Evolutionary conservation across 768 basidiomycete species (phyloP).

Genomic region (Asterophora lycoperdoides): DNA sequence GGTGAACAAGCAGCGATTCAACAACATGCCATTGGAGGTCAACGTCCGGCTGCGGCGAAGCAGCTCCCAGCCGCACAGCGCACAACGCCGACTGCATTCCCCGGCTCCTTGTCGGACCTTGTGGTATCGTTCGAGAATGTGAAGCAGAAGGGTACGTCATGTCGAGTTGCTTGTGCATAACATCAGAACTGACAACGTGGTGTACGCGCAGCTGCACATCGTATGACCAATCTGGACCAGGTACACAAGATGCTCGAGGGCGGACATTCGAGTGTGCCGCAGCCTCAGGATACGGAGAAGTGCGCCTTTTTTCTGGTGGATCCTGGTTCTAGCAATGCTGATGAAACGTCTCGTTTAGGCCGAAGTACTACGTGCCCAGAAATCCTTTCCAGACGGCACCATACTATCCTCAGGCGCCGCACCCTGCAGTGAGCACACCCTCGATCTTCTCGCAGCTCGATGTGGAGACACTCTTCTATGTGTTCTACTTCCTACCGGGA

Average conservation of each 20-base stretch:
- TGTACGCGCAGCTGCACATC: constrained; percentile 54
- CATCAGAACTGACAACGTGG: constrained; percentile 3
- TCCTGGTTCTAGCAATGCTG: constrained; percentile 5
- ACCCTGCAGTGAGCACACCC: constrained; percentile 75
- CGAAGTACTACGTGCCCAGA: constrained; percentile 93
- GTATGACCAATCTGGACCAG: constrained; percentile 83
- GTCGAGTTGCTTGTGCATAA: background rate
- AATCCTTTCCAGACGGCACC: constrained; percentile 88
- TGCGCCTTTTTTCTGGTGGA: constrained; percentile 29
- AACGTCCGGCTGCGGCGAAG: constrained; percentile 51
- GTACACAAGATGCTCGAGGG: constrained; percentile 92
- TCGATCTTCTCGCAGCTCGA: constrained; percentile 88
- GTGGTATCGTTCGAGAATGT: constrained; percentile 94
- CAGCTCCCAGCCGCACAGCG: constrained; percentile 39
- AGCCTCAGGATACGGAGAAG: constrained; percentile 96
- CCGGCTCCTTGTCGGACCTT: constrained; percentile 85
- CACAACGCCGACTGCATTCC: constrained; percentile 51
- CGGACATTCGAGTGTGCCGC: constrained; percentile 84
- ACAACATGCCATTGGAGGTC: constrained; percentile 37
- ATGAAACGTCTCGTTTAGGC: constrained; percentile 45
- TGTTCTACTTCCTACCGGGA: constrained; percentile 96
- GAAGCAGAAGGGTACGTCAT: constrained; percentile 83
- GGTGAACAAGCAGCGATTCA: constrained; percentile 36
- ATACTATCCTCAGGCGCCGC: constrained; percentile 91
- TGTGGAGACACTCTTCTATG: constrained; percentile 96